Evolutionary conservation across 2,329 filamentous ascomycete genomes (phyloP).

Genomic region (Zymoseptoria ardabiliae): DNA sequence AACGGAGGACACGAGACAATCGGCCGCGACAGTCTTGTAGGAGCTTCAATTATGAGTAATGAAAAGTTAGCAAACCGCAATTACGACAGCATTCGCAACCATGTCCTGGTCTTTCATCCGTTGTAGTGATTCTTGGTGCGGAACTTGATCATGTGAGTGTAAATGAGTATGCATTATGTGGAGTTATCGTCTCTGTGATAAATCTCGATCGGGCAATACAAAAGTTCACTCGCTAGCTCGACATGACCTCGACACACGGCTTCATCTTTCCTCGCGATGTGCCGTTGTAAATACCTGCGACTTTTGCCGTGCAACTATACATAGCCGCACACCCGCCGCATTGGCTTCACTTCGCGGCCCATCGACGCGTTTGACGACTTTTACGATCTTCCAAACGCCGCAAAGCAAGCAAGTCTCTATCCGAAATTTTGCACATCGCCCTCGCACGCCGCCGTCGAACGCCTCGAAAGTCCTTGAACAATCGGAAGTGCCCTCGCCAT

Average conservation of each 20-base stretch:
- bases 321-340: conserved; percentile 3
- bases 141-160: not conserved
- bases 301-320: not conserved
- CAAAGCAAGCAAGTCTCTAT: conserved; percentile 12
- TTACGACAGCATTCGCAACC: not conserved
- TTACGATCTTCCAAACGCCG: not conserved
- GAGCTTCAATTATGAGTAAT: not conserved
- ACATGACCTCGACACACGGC: not conserved
- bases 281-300: not conserved
- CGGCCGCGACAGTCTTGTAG: not conserved
- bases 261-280: not conserved
- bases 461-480: not conserved
- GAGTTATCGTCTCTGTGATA: not conserved
- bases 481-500: not conserved
- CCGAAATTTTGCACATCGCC: not conserved
- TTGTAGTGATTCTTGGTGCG: not conserved
- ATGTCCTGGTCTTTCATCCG: not conserved
- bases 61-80: not conserved
- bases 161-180: not conserved
- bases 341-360: conserved; percentile 11
- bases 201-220: not conserved
- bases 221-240: not conserved
- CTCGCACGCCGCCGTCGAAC: not conserved
- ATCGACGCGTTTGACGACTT: conserved; percentile 13
- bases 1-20: not conserved